phyloP scores from a whole-genome alignment of 129 eudicot species.

The Escallonia herrerae region DNA sequence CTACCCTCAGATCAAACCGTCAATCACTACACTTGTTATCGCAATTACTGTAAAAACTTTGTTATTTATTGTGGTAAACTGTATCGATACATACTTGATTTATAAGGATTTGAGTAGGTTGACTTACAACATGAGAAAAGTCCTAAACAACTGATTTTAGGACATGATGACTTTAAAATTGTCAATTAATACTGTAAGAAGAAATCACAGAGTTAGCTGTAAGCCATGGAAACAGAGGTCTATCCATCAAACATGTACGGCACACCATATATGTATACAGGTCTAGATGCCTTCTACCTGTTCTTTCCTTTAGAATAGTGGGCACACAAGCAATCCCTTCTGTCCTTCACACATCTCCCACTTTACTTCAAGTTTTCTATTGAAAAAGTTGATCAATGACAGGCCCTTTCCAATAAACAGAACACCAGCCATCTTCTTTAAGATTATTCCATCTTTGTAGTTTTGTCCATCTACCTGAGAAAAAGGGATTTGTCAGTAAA shows the following conservation, averaged over 20 bases:
- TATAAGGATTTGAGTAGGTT: too few species aligned
- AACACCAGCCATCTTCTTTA: not conserved
- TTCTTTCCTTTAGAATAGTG: constrained; percentile 10
- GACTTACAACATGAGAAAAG: too few species aligned
- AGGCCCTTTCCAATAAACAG: not conserved
- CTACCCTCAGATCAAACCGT: too few species aligned
- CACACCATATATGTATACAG: not conserved
- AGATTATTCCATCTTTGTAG: not conserved
- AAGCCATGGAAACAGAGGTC: not conserved
- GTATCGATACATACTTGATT: too few species aligned
- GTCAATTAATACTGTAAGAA: too few species aligned
- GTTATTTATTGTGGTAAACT: too few species aligned
- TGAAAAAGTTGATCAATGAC: not conserved
- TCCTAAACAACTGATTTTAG: too few species aligned
- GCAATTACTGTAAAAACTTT: too few species aligned
- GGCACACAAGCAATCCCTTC: constrained; percentile 50
- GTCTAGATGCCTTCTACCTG: constrained; percentile 7
- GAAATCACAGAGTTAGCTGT: too few species aligned
- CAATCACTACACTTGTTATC: too few species aligned
- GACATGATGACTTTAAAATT: too few species aligned
- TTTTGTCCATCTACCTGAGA: not conserved
- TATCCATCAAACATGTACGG: constrained; percentile 2
- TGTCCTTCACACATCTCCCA: constrained; percentile 39
- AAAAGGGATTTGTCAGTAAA: not conserved
- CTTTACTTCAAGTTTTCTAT: constrained; percentile 10